Conservation (phyloP, 2,329 filamentous ascomycete genomes). For the Colletotrichum echinochloae region DNA sequence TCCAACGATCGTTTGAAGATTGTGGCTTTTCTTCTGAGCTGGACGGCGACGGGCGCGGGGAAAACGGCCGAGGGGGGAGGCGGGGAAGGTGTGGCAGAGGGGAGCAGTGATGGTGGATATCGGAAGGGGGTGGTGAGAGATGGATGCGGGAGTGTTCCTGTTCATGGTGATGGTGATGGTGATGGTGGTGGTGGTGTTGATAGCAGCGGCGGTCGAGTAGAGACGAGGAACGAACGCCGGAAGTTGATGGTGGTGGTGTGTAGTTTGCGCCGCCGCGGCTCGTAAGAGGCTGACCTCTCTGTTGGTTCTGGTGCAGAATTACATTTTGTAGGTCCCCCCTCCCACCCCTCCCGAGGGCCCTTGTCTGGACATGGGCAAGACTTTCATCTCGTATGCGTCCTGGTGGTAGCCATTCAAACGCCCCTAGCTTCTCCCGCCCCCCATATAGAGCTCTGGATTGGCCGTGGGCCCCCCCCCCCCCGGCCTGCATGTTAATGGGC, state of each 20-base stretch:
- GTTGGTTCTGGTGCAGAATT: constrained; percentile 8
- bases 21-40: constrained; percentile 25
- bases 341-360: not conserved
- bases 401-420: not conserved
- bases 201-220: not conserved
- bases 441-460: constrained; percentile 1
- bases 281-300: not conserved
- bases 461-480: not conserved
- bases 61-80: constrained; percentile 26
- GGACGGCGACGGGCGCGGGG: constrained; percentile 8
- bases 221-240: not conserved
- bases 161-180: not conserved
- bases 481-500: constrained; percentile 9
- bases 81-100: constrained; percentile 14
- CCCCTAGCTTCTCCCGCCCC: not conserved
- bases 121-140: not conserved
- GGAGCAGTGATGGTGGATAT: not conserved
- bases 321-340: not conserved
- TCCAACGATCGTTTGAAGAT: constrained; percentile 40
- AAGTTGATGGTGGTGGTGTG: constrained; percentile 32
- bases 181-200: constrained; percentile 25
- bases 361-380: constrained; percentile 3
- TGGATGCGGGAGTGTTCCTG: constrained; percentile 10
- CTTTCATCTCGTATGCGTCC: constrained; percentile 14
- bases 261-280: not conserved